A percentile compares a stretch with the other conserved stretches of the same genome.
Conservation (phyloP, 2,329 filamentous ascomycete genomes). For the Aciculosporium take region DNA sequence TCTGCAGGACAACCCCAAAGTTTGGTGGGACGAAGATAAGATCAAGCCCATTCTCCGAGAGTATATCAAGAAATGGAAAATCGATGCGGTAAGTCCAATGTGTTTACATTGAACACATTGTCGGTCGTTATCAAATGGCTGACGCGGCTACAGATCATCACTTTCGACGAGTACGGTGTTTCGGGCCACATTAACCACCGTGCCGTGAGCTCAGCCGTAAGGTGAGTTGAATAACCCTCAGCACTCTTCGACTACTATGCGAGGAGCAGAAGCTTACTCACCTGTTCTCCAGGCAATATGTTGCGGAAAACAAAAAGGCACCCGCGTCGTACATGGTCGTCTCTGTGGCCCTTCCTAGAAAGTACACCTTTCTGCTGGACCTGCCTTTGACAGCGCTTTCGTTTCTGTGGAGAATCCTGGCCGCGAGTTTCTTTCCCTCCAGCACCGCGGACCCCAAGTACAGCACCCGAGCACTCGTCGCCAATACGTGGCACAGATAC, state of each 20-base stretch:
- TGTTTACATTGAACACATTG: background rate
- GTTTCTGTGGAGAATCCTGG: slow-evolving; percentile 14
- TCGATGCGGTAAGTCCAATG: slow-evolving; percentile 18
- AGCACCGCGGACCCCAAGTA: slow-evolving; percentile 5
- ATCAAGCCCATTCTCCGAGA: slow-evolving; percentile 19
- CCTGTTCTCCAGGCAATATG: slow-evolving; percentile 13
- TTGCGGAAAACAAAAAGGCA: slow-evolving; percentile 14
- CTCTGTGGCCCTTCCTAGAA: slow-evolving; percentile 20
- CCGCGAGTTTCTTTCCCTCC: slow-evolving; percentile 10
- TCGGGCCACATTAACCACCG: slow-evolving; percentile 26
- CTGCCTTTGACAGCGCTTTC: slow-evolving; percentile 23
- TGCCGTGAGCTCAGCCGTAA: slow-evolving; percentile 24
- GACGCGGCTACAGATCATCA: slow-evolving; percentile 19
- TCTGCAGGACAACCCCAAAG: slow-evolving; percentile 23
- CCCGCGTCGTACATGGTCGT: slow-evolving; percentile 22
- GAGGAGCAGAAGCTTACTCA: background rate
- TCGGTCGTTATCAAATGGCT: background rate
- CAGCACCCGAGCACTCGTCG: slow-evolving; percentile 18
- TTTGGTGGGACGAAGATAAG: slow-evolving; percentile 23
- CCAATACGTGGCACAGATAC: slow-evolving; percentile 23
- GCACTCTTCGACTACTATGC: background rate
- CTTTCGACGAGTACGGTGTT: slow-evolving; percentile 25
- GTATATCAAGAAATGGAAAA: slow-evolving; percentile 22
- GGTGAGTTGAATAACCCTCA: slow-evolving; percentile 13
- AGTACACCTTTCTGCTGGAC: slow-evolving; percentile 24